Evolutionary conservation across 257 asterid genomes (phyloP).

Genomic region (Penstemon barbatus): DNA sequence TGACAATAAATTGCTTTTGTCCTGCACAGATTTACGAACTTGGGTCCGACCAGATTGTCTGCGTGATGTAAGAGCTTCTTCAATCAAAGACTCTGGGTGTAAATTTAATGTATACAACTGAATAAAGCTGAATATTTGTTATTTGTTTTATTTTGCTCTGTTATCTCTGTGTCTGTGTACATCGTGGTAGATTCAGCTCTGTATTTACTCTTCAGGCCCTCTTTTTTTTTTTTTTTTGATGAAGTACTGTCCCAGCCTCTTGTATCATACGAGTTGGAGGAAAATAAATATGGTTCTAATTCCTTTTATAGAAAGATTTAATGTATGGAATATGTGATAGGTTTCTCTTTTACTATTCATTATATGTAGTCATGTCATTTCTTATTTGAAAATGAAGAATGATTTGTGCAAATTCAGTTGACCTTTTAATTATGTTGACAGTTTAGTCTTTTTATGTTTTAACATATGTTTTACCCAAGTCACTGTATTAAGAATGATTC

Average conservation of each 20-base stretch:
- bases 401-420: too few relatives aligned
- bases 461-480: too few relatives aligned
- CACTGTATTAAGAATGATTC: too few relatives aligned
- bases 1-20: background rate
- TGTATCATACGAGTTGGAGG: background rate
- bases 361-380: too few relatives aligned
- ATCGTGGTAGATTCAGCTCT: constrained; percentile 12
- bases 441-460: too few relatives aligned
- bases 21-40: constrained; percentile 33
- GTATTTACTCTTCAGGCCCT: background rate
- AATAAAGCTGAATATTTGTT: constrained; percentile 24
- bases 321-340: background rate
- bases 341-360: background rate
- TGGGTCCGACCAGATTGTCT: constrained; percentile 1
- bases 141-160: constrained; percentile 3
- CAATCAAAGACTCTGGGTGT: constrained; percentile 7
- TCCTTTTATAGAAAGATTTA: background rate
- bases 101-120: constrained; percentile 28
- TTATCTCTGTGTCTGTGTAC: constrained; percentile 17
- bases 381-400: too few relatives aligned
- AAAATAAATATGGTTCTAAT: background rate
- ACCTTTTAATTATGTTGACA: too few relatives aligned
- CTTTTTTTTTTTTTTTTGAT: background rate
- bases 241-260: background rate
- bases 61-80: constrained; percentile 19